Conservation (phyloP, 768 basidiomycete species). For the Amanita fuliginea region DNA sequence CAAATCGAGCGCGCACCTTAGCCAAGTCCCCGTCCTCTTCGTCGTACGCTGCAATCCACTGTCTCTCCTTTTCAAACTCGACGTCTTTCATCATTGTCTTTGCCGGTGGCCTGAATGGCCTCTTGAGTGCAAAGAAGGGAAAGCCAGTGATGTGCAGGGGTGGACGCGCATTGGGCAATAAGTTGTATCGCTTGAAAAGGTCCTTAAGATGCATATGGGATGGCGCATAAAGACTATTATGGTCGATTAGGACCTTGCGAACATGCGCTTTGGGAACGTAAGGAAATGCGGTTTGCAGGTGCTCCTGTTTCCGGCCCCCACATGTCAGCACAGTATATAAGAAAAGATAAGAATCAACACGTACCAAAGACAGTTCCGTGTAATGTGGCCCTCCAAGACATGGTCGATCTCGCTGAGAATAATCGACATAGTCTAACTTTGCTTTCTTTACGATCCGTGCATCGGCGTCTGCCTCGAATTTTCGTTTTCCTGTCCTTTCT, state of each 20-base stretch:
- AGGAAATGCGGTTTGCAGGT: conserved; percentile 48
- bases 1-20: conserved; percentile 31
- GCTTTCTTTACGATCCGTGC: conserved; percentile 22
- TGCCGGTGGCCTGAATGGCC: conserved; percentile 27
- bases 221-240: conserved; percentile 52
- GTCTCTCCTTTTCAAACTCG: conserved; percentile 34
- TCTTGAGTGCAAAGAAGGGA: conserved; percentile 16
- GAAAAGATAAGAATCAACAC: conserved; percentile 8
- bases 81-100: conserved; percentile 21
- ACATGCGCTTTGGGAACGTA: conserved; percentile 45
- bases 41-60: conserved; percentile 34
- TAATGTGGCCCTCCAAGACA: conserved; percentile 36
- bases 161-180: conserved; percentile 9
- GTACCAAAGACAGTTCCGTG: conserved; percentile 38
- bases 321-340: neutral
- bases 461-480: conserved; percentile 20
- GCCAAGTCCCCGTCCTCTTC: conserved; percentile 32
- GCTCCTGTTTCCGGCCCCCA: conserved; percentile 23
- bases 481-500: conserved; percentile 22
- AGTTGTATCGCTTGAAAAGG: conserved; percentile 20
- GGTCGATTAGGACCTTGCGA: conserved; percentile 24
- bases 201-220: conserved; percentile 40
- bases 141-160: conserved; percentile 28
- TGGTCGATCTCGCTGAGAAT: conserved; percentile 24
- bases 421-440: conserved; percentile 43